Conservation (phyloP, 192 early-diverging fungal species). For the Allomyces macrogynus region DNA sequence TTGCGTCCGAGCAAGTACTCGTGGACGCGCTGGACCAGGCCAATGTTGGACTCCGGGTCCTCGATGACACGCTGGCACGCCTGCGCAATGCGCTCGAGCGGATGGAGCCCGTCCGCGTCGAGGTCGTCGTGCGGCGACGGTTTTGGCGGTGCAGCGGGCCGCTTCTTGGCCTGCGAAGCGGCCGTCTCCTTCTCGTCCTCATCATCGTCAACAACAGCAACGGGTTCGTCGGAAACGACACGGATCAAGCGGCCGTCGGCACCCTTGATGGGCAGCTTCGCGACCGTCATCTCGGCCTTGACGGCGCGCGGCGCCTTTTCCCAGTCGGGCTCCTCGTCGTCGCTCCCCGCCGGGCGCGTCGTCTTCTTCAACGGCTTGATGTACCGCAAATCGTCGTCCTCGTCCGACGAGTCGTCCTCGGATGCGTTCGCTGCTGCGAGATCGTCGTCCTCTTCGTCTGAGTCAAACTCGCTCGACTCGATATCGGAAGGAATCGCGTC, state of each 20-base stretch:
- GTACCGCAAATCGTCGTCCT: too few relatives aligned
- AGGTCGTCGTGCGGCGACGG: background rate
- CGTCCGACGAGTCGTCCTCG: too few relatives aligned
- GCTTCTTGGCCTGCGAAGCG: background rate
- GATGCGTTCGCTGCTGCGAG: background rate
- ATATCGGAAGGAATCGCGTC: background rate
- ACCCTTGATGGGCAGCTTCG: background rate
- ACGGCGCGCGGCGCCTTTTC: background rate
- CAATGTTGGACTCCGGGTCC: background rate
- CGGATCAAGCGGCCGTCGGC: background rate
- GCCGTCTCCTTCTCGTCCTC: background rate
- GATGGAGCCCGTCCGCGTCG: background rate
- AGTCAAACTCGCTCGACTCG: background rate
- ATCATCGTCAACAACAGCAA: background rate
- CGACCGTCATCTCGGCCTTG: too few relatives aligned
- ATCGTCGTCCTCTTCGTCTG: background rate
- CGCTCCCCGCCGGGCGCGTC: too few relatives aligned
- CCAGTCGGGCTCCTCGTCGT: too few relatives aligned
- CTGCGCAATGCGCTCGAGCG: background rate
- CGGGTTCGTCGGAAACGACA: too few relatives aligned
- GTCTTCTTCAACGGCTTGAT: too few relatives aligned
- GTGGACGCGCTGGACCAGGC: background rate
- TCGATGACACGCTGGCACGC: background rate
- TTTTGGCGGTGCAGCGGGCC: background rate
- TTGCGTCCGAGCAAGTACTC: background rate